Evolutionary conservation across 78 protist species (phyloP), one percentile per base, ranked within the genome.

Genomic region (Dictyostelium intermedium): DNA sequence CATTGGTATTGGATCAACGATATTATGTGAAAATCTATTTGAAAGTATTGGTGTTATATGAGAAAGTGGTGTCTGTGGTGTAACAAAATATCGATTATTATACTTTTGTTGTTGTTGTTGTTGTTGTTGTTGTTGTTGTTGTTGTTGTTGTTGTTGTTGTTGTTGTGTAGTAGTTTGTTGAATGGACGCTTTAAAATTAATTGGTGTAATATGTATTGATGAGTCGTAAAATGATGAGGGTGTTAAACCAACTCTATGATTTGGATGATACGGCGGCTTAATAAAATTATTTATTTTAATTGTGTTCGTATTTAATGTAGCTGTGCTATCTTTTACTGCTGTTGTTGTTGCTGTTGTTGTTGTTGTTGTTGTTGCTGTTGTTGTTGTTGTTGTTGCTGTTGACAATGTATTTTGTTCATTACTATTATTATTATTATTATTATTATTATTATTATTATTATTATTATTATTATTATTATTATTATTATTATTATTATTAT

Each of bases 51-150:
- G 91, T 72, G 91, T 73, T 18, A 85, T 53, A 20, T 30, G 74
- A 18, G 86, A 82, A 30, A 45, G 86, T 82, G 86, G 86, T 32
- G 86, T 82, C 53, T 43, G 72, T 37, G 91, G 91, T 34, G 91
- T 85, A 25, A 82, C 39, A 16, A 35, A 85, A 74, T 70, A 39
- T 66, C 18, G 34, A 47, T 79, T 79, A 30, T 69, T 56, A 30
- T 43, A 50, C 45, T 70, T 53, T 37, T 61, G 87, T 39, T 35
- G n/a, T 7, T 2, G 11, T 56, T 61, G 87, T 27, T 61, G 41
- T 61, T 63, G 78, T 10, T 34, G 72, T 23, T 20, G 47, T 53
- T 83, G 72, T 53, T 34, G 72, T 30, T 81, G 86, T 20, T 83
- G 86, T 34, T 82, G 85, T 34, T 50, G 85, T 60, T 47, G 73